Conservation (phyloP, 2,329 filamentous ascomycete species). For the Aspergillus uvarum region DNA sequence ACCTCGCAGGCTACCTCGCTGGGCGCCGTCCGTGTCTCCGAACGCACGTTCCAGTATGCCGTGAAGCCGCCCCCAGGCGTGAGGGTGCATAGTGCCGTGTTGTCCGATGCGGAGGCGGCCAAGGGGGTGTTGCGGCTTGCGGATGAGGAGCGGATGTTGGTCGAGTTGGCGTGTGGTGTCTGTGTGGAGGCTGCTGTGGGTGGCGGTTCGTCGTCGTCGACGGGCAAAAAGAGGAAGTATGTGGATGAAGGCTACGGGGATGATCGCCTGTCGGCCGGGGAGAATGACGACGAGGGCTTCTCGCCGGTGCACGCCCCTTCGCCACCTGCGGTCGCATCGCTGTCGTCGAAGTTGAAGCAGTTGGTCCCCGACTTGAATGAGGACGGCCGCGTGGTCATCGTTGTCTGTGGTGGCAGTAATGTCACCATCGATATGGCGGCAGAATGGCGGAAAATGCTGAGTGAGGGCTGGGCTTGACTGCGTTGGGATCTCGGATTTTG, state of each 20-base stretch:
- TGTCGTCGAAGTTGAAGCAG: constrained; percentile 54
- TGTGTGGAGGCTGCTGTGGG: constrained; percentile 58
- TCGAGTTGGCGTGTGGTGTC: constrained; percentile 84
- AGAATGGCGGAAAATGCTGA: constrained; percentile 54
- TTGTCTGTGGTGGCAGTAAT: constrained; percentile 79
- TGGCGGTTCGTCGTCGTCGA: constrained; percentile 23
- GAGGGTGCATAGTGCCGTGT: constrained; percentile 60
- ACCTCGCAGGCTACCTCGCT: constrained; percentile 74
- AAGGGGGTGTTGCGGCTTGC: constrained; percentile 73
- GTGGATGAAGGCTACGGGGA: constrained; percentile 38
- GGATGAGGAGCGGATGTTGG: constrained; percentile 76
- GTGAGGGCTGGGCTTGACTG: constrained; percentile 36
- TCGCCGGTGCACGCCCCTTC: constrained; percentile 3
- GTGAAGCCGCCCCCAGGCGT: constrained; percentile 46
- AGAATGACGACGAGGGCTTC: constrained; percentile 26
- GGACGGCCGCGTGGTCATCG: constrained; percentile 72
- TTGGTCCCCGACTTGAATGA: constrained; percentile 63
- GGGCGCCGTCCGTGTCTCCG: constrained; percentile 70
- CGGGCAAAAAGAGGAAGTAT: constrained; percentile 31
- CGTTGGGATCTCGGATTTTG: not conserved
- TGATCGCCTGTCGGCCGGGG: constrained; percentile 32
- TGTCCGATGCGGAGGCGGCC: constrained; percentile 76
- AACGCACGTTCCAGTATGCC: constrained; percentile 66
- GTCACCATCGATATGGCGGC: constrained; percentile 62
- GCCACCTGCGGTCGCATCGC: not conserved